These are phyloP conservation scores for Aspergillus piperis DNA, from an alignment of 2,329 filamentous ascomycete species.

Conservation along the genomic window DNA sequence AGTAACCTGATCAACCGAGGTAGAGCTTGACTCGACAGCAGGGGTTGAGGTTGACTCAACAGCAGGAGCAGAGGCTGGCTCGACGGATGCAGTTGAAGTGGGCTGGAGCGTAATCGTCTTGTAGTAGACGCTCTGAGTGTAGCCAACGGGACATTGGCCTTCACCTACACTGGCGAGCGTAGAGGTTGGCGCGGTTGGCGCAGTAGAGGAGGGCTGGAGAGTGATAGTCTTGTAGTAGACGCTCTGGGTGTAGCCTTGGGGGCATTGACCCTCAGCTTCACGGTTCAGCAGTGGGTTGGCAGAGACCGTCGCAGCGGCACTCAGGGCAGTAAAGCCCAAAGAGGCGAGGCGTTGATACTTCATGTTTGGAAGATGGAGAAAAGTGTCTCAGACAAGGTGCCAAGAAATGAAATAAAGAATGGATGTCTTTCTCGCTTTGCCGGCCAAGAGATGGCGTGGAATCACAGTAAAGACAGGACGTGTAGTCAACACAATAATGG, in stretches of 20 bases:
- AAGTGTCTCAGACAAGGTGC: neutral
- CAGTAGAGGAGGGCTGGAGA: constrained; percentile 17
- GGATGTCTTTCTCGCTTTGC: constrained; percentile 10
- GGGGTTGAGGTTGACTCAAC: neutral
- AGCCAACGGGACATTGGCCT: neutral
- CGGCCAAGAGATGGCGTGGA: neutral
- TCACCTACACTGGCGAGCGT: neutral
- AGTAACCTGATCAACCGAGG: constrained; percentile 1
- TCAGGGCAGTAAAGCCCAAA: constrained; percentile 27
- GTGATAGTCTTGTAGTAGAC: constrained; percentile 32
- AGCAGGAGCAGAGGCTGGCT: neutral
- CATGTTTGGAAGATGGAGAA: constrained; percentile 21
- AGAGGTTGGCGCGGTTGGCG: constrained; percentile 16
- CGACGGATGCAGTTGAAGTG: neutral
- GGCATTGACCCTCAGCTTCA: constrained; percentile 25
- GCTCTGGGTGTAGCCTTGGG: constrained; percentile 29
- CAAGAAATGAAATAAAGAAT: constrained; percentile 8
- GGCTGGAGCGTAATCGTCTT: neutral
- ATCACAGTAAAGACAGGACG: constrained; percentile 20
- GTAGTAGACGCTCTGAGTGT: neutral
- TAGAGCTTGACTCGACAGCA: neutral
- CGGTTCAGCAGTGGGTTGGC: constrained; percentile 23
- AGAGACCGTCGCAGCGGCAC: constrained; percentile 27
- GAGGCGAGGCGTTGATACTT: constrained; percentile 29
- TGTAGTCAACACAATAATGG: constrained; percentile 21